A percentile compares a stretch with the other conserved stretches of the same genome.
Conservation (phyloP, 768 basidiomycete genomes). For the Paxillus rubicundulus region DNA sequence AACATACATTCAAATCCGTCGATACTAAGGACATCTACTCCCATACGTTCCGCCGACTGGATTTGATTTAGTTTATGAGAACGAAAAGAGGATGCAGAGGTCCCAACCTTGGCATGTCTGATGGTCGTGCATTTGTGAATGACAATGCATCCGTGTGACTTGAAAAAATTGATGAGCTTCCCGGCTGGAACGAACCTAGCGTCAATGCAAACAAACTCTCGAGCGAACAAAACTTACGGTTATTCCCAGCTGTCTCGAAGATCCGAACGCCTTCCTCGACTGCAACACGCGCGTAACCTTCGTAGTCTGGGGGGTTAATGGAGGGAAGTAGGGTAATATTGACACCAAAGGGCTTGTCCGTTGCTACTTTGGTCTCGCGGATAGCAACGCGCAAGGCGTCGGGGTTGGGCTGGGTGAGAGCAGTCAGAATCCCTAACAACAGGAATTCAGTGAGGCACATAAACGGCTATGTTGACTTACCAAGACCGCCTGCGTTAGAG, state of each 20-base stretch:
- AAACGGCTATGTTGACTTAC: constrained; percentile 33
- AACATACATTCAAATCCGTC: constrained; percentile 86
- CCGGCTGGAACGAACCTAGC: constrained; percentile 48
- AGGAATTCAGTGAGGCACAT: not conserved
- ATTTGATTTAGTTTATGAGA: not conserved
- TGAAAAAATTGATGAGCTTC: constrained; percentile 76
- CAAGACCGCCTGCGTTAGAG: constrained; percentile 80
- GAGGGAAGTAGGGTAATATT: constrained; percentile 86
- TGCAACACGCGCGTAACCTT: constrained; percentile 75
- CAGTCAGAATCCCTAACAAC: constrained; percentile 70
- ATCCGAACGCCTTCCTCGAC: constrained; percentile 86
- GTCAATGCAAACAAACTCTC: not conserved
- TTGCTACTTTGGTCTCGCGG: constrained; percentile 66
- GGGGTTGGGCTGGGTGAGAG: constrained; percentile 83
- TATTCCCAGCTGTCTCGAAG: constrained; percentile 93
- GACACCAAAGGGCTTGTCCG: constrained; percentile 77
- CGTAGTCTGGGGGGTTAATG: constrained; percentile 90
- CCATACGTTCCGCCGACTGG: constrained; percentile 65
- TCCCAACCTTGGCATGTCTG: constrained; percentile 73
- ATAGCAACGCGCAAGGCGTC: constrained; percentile 80
- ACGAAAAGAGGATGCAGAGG: constrained; percentile 25
- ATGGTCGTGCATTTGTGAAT: constrained; percentile 91
- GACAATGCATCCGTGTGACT: constrained; percentile 71
- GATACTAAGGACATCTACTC: constrained; percentile 86
- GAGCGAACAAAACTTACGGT: constrained; percentile 49